Conservation (phyloP, 495 filamentous ascomycete species). For the Hypomontagnella monticulosa region DNA sequence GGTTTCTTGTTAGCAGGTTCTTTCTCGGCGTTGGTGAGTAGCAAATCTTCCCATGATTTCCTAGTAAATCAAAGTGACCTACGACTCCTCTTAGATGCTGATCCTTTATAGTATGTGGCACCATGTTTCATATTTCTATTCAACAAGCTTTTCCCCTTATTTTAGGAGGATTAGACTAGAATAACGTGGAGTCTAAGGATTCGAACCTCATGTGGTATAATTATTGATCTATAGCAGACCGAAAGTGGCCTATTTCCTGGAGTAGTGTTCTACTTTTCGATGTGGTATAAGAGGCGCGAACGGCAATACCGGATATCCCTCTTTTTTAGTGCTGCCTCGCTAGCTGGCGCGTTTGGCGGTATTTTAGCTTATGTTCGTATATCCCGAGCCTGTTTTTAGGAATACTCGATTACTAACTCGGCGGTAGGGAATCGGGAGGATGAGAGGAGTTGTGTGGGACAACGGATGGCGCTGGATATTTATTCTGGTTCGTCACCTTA, state of each 20-base stretch:
- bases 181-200: not conserved
- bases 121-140: not conserved
- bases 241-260: constrained; percentile 74
- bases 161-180: not conserved
- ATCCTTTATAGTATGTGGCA: constrained; percentile 35
- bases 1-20: constrained; percentile 71
- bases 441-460: constrained; percentile 70
- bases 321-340: constrained; percentile 77
- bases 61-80: constrained; percentile 42
- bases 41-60: constrained; percentile 7
- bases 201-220: constrained; percentile 58
- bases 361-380: constrained; percentile 69
- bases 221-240: constrained; percentile 47
- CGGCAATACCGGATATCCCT: constrained; percentile 75
- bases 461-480: constrained; percentile 88
- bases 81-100: constrained; percentile 51
- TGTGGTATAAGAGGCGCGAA: constrained; percentile 83
- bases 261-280: constrained; percentile 83
- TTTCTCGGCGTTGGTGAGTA: constrained; percentile 60
- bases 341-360: constrained; percentile 84
- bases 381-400: not conserved
- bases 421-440: constrained; percentile 61
- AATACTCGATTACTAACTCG: constrained; percentile 36
- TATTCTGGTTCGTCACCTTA: constrained; percentile 65
- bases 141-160: not conserved